Base-by-base conservation (phyloP, 306 rosid species). In the Begonia masoniana region DNA sequence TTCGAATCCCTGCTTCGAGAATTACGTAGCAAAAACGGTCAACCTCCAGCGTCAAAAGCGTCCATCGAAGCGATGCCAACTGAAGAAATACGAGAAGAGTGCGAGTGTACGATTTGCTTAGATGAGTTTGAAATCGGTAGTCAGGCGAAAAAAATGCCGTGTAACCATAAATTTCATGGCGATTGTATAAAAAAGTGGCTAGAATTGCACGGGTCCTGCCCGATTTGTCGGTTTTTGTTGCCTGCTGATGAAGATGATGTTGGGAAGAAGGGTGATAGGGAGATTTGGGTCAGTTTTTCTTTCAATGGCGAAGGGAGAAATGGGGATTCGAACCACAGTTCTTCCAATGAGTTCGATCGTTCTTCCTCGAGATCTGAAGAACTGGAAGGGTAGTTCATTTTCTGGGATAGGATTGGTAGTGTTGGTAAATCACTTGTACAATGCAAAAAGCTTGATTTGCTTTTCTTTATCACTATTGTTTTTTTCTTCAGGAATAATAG, bases 141-240 rank as follows among this genome's bases (percentile, higher is more conserved):
- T 7, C 53, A 60, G 26, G 84, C 60, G 0, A 91, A 69, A 15
- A 78, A 76, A 35, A 83, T 91, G 96, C 88, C 96, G 10, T 85
- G 94, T 56, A 69, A 59, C 68, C 97, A 91, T 56, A 73, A 66
- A 47, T 91, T 91, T 64, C 96, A 85, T 13, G 58, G 43, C 0
- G 31, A 47, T 55, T 85, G 99, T 13, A 71, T 91, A 24, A 88
- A 76, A 68, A 81, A 73, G 79, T 91, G 97, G 97, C 16, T 85
- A 31, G 74, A 74, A 58, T 60, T 71, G 23, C 97, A 79, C 59
- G 99, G 94, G 39, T 66, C 84, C 13, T 86, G 94, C 62, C 99
- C 94, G 47, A 80, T 91, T 41, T 85, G 96, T 51, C 66, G 99
- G 71, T 78, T 58, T 48, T 71, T 50, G 63, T 77, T 91, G 92